A percentile compares a stretch with the other conserved stretches of the same genome.
Conservation (phyloP, 495 filamentous ascomycete genomes). For the Terfezia claveryi region DNA sequence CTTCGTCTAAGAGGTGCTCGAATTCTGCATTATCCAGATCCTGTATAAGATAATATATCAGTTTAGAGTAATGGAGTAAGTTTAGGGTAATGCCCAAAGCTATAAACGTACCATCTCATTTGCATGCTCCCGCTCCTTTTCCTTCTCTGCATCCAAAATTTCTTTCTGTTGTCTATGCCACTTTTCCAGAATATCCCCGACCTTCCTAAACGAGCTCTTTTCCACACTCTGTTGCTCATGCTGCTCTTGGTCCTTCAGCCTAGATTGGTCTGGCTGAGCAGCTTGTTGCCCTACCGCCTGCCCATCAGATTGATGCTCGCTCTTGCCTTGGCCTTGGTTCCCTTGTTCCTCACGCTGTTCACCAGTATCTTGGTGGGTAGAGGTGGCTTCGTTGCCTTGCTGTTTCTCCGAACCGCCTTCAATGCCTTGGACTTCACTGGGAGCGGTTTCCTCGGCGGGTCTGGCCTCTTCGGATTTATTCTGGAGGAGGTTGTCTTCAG, state of each 20-base stretch:
- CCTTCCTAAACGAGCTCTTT: slow-evolving; percentile 57
- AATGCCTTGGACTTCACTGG: slow-evolving; percentile 38
- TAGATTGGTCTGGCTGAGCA: slow-evolving; percentile 9
- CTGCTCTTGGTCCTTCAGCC: slow-evolving; percentile 28
- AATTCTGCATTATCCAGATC: slow-evolving; percentile 47
- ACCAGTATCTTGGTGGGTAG: slow-evolving; percentile 27
- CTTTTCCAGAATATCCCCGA: slow-evolving; percentile 78
- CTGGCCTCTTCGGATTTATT: slow-evolving; percentile 26
- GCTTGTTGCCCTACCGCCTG: slow-evolving; percentile 25
- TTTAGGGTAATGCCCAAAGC: not conserved
- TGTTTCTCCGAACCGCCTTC: slow-evolving; percentile 24
- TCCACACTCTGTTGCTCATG: slow-evolving; percentile 24
- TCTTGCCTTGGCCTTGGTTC: slow-evolving; percentile 17
- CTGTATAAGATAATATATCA: slow-evolving; percentile 4
- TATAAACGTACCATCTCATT: slow-evolving; percentile 16
- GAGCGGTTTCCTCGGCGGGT: slow-evolving; percentile 40
- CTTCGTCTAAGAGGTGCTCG: slow-evolving; percentile 71
- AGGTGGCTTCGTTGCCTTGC: slow-evolving; percentile 11
- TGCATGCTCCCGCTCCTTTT: slow-evolving; percentile 33
- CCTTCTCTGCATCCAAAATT: slow-evolving; percentile 46
- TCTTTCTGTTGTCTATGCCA: slow-evolving; percentile 73
- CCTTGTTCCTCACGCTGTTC: slow-evolving; percentile 17
- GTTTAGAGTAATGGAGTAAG: not conserved
- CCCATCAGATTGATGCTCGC: slow-evolving; percentile 22
- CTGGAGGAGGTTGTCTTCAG: slow-evolving; percentile 23